Evolutionary conservation across 176 grass and related monocot species (phyloP).

Genomic region (Rhipidocladum racemiflorum): DNA sequence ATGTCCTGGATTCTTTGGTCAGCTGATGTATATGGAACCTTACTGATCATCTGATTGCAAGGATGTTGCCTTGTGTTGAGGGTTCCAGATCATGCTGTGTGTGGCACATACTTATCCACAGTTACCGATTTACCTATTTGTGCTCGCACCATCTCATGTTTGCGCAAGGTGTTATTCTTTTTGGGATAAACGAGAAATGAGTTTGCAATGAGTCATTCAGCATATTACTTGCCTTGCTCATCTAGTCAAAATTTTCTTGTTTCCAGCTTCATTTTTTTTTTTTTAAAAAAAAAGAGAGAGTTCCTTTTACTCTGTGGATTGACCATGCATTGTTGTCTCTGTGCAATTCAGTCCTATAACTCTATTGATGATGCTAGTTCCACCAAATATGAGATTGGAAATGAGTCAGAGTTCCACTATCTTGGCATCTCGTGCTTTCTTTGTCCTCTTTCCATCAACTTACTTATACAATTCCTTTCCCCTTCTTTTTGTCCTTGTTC

Average conservation of each 20-base stretch:
- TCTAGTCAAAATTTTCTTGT: conserved; percentile 27
- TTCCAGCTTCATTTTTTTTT: conserved; percentile 2
- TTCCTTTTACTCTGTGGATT: conserved; percentile 1
- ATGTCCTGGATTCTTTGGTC: conserved; percentile 20
- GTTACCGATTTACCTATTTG: neutral
- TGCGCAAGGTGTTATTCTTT: neutral
- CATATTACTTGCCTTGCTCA: conserved; percentile 29
- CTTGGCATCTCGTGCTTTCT: conserved; percentile 57
- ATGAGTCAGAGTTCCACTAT: conserved; percentile 60
- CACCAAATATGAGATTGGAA: conserved; percentile 41
- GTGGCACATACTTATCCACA: conserved; percentile 25
- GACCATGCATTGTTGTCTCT: conserved; percentile 25
- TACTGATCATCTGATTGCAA: neutral
- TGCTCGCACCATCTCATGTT: neutral
- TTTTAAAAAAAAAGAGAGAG: neutral
- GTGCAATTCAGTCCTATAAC: conserved; percentile 20
- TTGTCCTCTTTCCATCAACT: conserved; percentile 27
- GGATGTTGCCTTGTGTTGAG: conserved; percentile 9
- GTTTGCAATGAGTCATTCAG: conserved; percentile 40
- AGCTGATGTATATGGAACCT: conserved; percentile 28
- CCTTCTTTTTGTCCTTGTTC: conserved; percentile 35
- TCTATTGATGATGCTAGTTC: conserved; percentile 42
- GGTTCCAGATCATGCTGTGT: conserved; percentile 24
- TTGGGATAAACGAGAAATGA: conserved; percentile 10
- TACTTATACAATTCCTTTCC: conserved; percentile 23